Percentiles rank a stretch among this genome's conserved stretches.
Conservation (phyloP, 2,329 filamentous ascomycete species). For the Thelonectria discophora region DNA sequence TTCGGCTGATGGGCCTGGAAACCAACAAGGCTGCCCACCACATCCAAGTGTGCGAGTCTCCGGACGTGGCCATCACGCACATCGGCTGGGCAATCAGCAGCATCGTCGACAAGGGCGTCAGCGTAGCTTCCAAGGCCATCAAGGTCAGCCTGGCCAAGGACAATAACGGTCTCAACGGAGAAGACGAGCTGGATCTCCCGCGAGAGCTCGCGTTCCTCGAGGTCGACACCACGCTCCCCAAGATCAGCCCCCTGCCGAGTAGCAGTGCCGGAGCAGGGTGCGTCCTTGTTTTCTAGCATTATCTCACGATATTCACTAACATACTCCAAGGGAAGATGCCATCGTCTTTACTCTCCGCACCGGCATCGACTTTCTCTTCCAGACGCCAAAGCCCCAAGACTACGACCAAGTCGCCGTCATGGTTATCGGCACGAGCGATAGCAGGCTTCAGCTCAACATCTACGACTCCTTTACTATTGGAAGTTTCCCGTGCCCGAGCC, state of each 20-base stretch:
- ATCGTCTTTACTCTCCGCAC: conserved; percentile 74
- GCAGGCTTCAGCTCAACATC: conserved; percentile 78
- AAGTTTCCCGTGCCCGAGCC: conserved; percentile 62
- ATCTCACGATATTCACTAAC: not conserved
- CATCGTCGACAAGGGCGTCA: conserved; percentile 45
- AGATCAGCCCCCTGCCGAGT: conserved; percentile 73
- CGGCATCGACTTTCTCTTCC: conserved; percentile 76
- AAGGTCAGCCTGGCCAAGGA: conserved; percentile 28
- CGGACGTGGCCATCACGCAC: conserved; percentile 56
- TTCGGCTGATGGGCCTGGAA: conserved; percentile 80
- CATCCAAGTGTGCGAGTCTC: conserved; percentile 62
- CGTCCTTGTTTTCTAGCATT: conserved; percentile 21
- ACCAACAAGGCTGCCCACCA: conserved; percentile 83
- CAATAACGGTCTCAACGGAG: conserved; percentile 17
- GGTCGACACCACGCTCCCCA: conserved; percentile 78
- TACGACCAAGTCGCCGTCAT: conserved; percentile 82
- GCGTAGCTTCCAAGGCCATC: conserved; percentile 21
- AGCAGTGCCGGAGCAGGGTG: conserved; percentile 70
- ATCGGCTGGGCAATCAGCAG: conserved; percentile 63
- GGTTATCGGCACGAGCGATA: conserved; percentile 76
- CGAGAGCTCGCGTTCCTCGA: conserved; percentile 78
- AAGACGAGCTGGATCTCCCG: conserved; percentile 65
- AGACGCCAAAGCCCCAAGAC: conserved; percentile 67
- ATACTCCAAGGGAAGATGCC: conserved; percentile 56
- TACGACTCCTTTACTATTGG: conserved; percentile 88